These are phyloP conservation scores for Sanghuangporus sanghuang DNA, from an alignment of 1,284 basidiomycete species.

Conservation along the genomic window DNA sequence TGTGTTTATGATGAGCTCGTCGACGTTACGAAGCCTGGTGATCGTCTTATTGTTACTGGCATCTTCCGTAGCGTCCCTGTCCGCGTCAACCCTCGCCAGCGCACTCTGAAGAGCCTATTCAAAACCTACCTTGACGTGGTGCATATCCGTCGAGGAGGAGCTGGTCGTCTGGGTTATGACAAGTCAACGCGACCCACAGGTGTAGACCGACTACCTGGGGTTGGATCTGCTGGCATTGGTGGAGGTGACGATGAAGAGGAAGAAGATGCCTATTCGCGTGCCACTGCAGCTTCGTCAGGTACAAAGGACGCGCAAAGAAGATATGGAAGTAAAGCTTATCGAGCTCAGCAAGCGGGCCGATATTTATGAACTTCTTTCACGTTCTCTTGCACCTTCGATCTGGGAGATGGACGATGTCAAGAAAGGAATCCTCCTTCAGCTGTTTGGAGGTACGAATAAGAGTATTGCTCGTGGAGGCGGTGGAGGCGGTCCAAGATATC, in stretches of 20 bases:
- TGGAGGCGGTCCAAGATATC: constrained; percentile 90
- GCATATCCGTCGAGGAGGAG: constrained; percentile 78
- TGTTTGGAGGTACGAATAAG: constrained; percentile 98
- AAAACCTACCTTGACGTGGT: constrained; percentile 97
- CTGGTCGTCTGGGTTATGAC: constrained; percentile 75
- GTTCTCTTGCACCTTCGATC: constrained; percentile 89
- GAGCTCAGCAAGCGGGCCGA: constrained; percentile 75
- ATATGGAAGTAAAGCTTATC: constrained; percentile 55
- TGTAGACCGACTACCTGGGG: constrained; percentile 65
- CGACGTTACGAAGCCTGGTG: constrained; percentile 92
- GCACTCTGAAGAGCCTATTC: constrained; percentile 92
- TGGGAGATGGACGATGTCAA: constrained; percentile 99
- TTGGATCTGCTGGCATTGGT: constrained; percentile 80
- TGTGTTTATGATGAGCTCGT: constrained; percentile 98
- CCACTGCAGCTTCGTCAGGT: constrained; percentile 29
- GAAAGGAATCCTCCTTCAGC: constrained; percentile 92
- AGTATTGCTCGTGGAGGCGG: constrained; percentile 89
- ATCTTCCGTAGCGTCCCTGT: constrained; percentile 95
- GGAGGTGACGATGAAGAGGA: constrained; percentile 54
- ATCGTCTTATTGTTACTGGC: constrained; percentile 87
- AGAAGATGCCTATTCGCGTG: constrained; percentile 30
- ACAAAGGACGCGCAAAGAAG: constrained; percentile 46
- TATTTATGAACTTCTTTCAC: constrained; percentile 83
- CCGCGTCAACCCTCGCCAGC: constrained; percentile 86
- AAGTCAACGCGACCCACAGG: constrained; percentile 72